Evolutionary conservation across 2,329 filamentous ascomycete species (phyloP).

Genomic region (Cordyceps sp.): DNA sequence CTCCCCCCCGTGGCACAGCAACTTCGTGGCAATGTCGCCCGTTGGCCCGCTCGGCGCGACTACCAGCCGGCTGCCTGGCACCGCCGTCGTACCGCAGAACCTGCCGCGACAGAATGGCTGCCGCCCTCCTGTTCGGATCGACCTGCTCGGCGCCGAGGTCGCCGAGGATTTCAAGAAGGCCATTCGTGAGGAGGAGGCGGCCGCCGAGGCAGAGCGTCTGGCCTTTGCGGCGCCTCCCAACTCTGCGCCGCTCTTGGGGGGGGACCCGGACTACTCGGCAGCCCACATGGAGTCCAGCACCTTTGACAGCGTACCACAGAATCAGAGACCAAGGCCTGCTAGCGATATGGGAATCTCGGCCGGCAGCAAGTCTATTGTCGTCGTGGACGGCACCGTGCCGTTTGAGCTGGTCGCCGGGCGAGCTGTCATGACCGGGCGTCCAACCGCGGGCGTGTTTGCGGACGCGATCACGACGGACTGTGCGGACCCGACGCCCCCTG

Average conservation of each 20-base stretch:
- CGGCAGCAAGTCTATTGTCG: slow-evolving; percentile 82
- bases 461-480: slow-evolving; percentile 31
- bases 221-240: slow-evolving; percentile 8
- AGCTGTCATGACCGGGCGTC: slow-evolving; percentile 20
- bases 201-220: slow-evolving; percentile 12
- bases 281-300: slow-evolving; percentile 23
- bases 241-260: slow-evolving; percentile 10
- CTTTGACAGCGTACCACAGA: slow-evolving; percentile 16
- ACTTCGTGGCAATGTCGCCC: slow-evolving; percentile 28
- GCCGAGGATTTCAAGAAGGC: slow-evolving; percentile 66
- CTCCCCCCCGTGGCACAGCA: slow-evolving; percentile 26
- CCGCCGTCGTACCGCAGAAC: slow-evolving; percentile 41
- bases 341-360: slow-evolving; percentile 48
- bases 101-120: slow-evolving; percentile 24
- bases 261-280: slow-evolving; percentile 23
- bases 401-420: slow-evolving; percentile 28
- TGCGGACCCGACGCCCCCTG: slow-evolving; percentile 42
- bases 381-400: slow-evolving; percentile 53
- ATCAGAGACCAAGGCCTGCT: slow-evolving; percentile 20
- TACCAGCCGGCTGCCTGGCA: slow-evolving; percentile 41
- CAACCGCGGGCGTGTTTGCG: slow-evolving; percentile 34
- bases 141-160: slow-evolving; percentile 64
- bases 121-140: slow-evolving; percentile 50
- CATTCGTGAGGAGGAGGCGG: slow-evolving; percentile 50
- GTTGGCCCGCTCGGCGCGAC: slow-evolving; percentile 35